phyloP scores from a whole-genome alignment of 1,284 basidiomycete genomes.

The Microbotryum saponariae region DNA sequence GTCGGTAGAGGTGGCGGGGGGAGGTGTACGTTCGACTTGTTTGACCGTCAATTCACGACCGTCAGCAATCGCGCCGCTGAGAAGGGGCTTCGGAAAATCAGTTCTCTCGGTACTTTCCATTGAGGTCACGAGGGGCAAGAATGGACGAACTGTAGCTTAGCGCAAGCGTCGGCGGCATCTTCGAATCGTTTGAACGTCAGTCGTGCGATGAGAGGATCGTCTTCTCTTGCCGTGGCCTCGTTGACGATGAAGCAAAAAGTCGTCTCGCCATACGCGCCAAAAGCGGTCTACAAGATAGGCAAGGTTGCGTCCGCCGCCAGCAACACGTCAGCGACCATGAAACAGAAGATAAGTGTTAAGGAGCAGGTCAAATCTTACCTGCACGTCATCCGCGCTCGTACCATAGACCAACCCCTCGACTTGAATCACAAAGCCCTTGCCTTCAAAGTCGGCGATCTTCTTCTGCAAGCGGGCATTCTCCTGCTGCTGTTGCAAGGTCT shows the following conservation, averaged over 20 bases:
- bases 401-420: slow-evolving; percentile 30
- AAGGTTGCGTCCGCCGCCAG: background rate
- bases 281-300: slow-evolving; percentile 22
- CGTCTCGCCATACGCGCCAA: slow-evolving; percentile 30
- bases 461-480: background rate
- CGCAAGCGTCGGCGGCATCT: slow-evolving; percentile 20
- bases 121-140: background rate
- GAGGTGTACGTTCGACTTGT: slow-evolving; percentile 12
- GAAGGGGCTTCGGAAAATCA: background rate
- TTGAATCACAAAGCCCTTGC: slow-evolving; percentile 24
- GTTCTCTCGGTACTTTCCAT: no score
- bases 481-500: background rate
- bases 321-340: background rate
- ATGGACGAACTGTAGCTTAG: slow-evolving; percentile 24
- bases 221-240: slow-evolving; percentile 3
- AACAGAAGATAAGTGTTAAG: background rate
- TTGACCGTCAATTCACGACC: slow-evolving; percentile 24
- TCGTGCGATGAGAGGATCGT: slow-evolving; percentile 15
- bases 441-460: slow-evolving; percentile 16
- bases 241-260: slow-evolving; percentile 25
- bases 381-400: slow-evolving; percentile 32
- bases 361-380: slow-evolving; percentile 7
- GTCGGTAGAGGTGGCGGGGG: slow-evolving; percentile 5
- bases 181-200: slow-evolving; percentile 23
- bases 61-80: slow-evolving; percentile 31